These are phyloP conservation scores for Calocera cornea DNA, from an alignment of 768 basidiomycete genomes.

Conservation along the genomic window DNA sequence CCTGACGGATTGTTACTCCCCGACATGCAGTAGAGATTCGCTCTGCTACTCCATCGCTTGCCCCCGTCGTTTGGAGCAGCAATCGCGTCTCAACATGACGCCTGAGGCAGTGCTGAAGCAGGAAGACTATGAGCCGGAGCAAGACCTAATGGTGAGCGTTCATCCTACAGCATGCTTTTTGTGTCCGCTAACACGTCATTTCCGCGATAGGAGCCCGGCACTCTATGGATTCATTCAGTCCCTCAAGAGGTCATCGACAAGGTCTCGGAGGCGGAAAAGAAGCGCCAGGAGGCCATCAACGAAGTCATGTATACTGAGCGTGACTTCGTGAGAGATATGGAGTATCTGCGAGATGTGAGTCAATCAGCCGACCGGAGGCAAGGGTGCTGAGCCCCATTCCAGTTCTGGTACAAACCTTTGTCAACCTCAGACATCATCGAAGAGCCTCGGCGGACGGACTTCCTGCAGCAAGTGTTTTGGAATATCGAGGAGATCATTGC, in stretches of 20 bases:
- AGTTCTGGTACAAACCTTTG: conserved; percentile 86
- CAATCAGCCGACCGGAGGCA: conserved; percentile 2
- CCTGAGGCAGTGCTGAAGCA: conserved; percentile 69
- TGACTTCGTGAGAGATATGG: conserved; percentile 95
- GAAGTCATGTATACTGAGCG: conserved; percentile 90
- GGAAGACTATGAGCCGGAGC: conserved; percentile 65
- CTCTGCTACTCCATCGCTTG: conserved; percentile 98
- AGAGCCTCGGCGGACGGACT: conserved; percentile 58
- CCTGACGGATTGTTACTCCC: conserved; percentile 93
- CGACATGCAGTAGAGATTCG: conserved; percentile 85
- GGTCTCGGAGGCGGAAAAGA: conserved; percentile 87
- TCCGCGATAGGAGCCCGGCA: conserved; percentile 51
- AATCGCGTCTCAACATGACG: conserved; percentile 86
- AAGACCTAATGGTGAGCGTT: conserved; percentile 50
- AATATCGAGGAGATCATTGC: conserved; percentile 87
- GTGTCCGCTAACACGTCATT: not conserved
- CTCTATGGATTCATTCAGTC: conserved; percentile 92
- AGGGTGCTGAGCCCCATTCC: conserved; percentile 5
- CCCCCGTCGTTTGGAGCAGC: conserved; percentile 84
- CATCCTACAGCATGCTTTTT: not conserved
- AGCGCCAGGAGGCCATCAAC: conserved; percentile 93
- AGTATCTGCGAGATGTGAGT: conserved; percentile 87
- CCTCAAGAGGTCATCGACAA: conserved; percentile 87
- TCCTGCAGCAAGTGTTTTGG: conserved; percentile 94
- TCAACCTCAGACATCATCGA: conserved; percentile 67